These are phyloP conservation scores for Chytridium lagenaria DNA, from an alignment of 371 early-diverging fungal genomes.

Conservation along the genomic window DNA sequence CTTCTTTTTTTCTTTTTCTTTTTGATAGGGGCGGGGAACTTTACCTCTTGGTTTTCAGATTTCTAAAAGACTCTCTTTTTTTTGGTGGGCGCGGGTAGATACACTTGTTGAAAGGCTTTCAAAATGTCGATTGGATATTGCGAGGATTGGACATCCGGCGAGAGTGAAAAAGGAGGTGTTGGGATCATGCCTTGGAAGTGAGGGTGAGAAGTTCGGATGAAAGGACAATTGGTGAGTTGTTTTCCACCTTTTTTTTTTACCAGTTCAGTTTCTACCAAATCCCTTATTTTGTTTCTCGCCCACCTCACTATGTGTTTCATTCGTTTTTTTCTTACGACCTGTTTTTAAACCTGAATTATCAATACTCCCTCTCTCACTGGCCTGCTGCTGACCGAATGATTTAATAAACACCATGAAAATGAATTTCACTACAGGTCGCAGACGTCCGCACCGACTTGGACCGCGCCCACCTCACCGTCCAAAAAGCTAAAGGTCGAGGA, in stretches of 20 bases:
- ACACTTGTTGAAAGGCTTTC: conserved; percentile 82
- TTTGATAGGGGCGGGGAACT: too few relatives aligned
- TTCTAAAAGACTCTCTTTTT: neutral
- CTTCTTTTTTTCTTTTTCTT: neutral
- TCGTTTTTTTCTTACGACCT: neutral
- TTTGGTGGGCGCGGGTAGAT: conserved; percentile 53
- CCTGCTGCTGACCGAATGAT: too few relatives aligned
- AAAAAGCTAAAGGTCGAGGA: conserved; percentile 68
- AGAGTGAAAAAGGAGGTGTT: conserved; percentile 72
- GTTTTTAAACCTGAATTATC: too few relatives aligned
- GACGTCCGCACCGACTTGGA: conserved; percentile 87
- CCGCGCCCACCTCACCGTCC: conserved; percentile 62
- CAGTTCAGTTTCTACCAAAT: neutral
- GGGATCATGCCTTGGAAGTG: conserved; percentile 72
- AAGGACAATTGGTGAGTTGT: conserved; percentile 70
- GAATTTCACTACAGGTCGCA: neutral
- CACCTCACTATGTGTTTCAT: too few relatives aligned
- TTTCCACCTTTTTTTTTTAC: neutral
- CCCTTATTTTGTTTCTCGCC: neutral
- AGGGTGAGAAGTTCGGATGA: conserved; percentile 70
- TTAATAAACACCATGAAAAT: neutral
- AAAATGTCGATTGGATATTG: conserved; percentile 64
- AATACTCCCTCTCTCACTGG: too few relatives aligned
- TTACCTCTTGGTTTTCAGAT: neutral
- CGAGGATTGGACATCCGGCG: conserved; percentile 89